These are phyloP conservation scores for Phytopythium aichiense DNA, from an alignment of 352 stramenopile species.

Conservation along the genomic window DNA sequence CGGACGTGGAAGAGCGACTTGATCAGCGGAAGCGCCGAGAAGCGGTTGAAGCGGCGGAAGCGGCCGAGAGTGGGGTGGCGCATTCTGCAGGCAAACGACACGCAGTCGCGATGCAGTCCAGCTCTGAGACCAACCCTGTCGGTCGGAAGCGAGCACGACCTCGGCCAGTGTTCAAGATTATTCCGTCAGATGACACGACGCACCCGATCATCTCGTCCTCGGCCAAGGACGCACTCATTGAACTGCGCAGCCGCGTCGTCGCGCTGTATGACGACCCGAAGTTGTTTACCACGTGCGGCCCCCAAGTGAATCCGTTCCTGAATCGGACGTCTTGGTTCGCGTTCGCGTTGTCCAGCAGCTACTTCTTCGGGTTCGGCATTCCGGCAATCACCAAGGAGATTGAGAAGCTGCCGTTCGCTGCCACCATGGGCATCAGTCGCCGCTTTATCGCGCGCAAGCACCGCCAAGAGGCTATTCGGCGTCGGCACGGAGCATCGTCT, in stretches of 20 bases:
- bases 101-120: background rate
- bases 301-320: constrained; percentile 65
- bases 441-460: constrained; percentile 18
- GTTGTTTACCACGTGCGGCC: constrained; percentile 20
- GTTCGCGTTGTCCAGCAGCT: constrained; percentile 64
- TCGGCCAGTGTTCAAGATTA: constrained; percentile 71
- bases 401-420: constrained; percentile 65
- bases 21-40: constrained; percentile 14
- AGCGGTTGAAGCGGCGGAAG: constrained; percentile 5
- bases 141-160: constrained; percentile 17
- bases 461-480: constrained; percentile 3
- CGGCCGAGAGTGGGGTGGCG: constrained; percentile 8
- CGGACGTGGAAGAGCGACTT: constrained; percentile 55
- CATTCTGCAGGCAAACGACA: background rate
- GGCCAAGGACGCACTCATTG: constrained; percentile 62
- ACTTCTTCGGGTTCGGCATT: constrained; percentile 83
- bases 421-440: constrained; percentile 62
- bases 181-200: constrained; percentile 58
- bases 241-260: constrained; percentile 67
- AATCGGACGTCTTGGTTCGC: constrained; percentile 77
- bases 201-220: constrained; percentile 61
- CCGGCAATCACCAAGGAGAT: constrained; percentile 62
- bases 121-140: background rate
- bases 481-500: constrained; percentile 1
- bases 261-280: constrained; percentile 67